Evolutionary conservation across 768 basidiomycete genomes (phyloP).

Genomic region (Cyathus striatus): DNA sequence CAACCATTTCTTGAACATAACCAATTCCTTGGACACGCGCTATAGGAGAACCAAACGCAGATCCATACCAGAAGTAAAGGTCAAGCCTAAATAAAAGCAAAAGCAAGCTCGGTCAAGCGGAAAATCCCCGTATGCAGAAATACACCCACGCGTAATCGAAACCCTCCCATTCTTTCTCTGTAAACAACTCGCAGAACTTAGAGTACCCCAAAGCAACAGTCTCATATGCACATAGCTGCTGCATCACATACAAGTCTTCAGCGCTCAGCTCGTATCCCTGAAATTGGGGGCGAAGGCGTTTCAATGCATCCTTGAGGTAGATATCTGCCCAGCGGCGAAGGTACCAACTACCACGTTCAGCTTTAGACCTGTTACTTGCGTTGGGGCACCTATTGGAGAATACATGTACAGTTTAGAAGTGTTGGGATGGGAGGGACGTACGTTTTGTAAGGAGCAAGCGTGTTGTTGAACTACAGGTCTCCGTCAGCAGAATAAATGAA

Average conservation of each 20-base stretch:
- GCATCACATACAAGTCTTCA: conserved; percentile 72
- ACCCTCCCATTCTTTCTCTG: conserved; percentile 89
- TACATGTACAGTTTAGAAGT: background rate
- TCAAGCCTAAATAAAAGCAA: conserved; percentile 45
- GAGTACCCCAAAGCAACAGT: conserved; percentile 91
- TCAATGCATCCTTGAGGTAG: conserved; percentile 65
- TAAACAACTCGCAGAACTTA: conserved; percentile 88
- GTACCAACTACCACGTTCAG: conserved; percentile 52
- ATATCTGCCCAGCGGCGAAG: conserved; percentile 60
- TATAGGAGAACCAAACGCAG: conserved; percentile 78
- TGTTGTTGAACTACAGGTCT: conserved; percentile 68
- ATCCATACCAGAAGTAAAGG: conserved; percentile 63
- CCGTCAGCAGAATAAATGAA: conserved; percentile 6
- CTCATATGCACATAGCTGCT: conserved; percentile 84
- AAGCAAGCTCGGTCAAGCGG: background rate
- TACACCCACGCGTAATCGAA: conserved; percentile 82
- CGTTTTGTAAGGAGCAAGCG: conserved; percentile 81
- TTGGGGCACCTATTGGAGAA: conserved; percentile 53
- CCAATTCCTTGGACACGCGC: conserved; percentile 75
- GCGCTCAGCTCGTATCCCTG: conserved; percentile 57
- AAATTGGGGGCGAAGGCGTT: conserved; percentile 54
- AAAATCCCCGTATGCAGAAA: background rate
- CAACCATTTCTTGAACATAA: conserved; percentile 77
- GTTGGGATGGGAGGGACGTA: too few species aligned
- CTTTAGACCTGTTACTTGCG: conserved; percentile 37